These are phyloP conservation scores for Laguncularia racemosa DNA, from an alignment of 345 rosid species.

Conservation along the genomic window DNA sequence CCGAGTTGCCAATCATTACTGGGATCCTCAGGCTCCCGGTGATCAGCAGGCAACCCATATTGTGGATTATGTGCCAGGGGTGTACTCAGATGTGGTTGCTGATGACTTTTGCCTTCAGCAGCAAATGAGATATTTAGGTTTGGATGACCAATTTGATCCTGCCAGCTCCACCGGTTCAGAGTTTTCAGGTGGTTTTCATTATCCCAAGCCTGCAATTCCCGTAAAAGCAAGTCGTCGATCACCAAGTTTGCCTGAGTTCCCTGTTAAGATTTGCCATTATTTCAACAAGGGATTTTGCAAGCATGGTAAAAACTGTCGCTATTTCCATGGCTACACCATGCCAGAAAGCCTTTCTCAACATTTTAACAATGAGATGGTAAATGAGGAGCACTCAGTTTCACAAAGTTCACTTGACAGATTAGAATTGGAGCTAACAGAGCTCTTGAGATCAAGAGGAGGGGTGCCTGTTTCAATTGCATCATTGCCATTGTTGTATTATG, in stretches of 20 bases:
- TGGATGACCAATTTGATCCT: constrained; percentile 43
- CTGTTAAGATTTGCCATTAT: constrained; percentile 86
- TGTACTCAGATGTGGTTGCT: constrained; percentile 20
- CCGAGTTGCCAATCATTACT: constrained; percentile 34
- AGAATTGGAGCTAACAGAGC: constrained; percentile 72
- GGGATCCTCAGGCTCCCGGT: constrained; percentile 32
- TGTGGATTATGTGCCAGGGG: constrained; percentile 26
- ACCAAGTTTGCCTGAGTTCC: constrained; percentile 76
- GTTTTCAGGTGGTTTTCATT: constrained; percentile 34
- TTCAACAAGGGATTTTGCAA: constrained; percentile 80
- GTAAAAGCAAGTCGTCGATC: constrained; percentile 59
- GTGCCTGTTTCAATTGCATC: constrained; percentile 90
- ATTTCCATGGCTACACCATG: constrained; percentile 56
- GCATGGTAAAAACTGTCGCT: constrained; percentile 82
- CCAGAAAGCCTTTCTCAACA: constrained; percentile 46
- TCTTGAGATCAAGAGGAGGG: constrained; percentile 77
- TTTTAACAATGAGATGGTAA: constrained; percentile 33
- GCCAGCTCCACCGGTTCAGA: constrained; percentile 31
- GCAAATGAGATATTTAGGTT: constrained; percentile 41
- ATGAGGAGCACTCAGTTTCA: constrained; percentile 59
- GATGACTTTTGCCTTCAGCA: constrained; percentile 33
- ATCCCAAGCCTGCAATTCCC: constrained; percentile 34
- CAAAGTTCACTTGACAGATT: constrained; percentile 75
- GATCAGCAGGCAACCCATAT: constrained; percentile 27
- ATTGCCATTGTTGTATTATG: constrained; percentile 79